Conservation (phyloP, 2,329 filamentous ascomycete genomes). For the Diaporthe sp. region DNA sequence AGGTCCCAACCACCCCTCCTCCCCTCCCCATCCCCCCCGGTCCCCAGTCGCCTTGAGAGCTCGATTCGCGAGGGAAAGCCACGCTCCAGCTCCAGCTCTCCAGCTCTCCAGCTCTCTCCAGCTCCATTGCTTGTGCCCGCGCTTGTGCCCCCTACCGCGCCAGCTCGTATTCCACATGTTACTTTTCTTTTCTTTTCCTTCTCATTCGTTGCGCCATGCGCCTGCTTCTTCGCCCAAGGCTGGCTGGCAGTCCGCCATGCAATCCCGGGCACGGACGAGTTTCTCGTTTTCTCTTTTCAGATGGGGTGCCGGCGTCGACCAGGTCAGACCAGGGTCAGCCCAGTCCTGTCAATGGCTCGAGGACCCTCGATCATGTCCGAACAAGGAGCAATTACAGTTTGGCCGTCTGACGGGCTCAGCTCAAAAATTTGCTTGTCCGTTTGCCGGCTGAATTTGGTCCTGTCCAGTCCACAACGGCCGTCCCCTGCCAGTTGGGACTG, state of each 20-base stretch:
- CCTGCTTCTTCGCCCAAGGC: constrained; percentile 3
- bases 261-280: not conserved
- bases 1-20: constrained; percentile 27
- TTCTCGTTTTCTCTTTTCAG: not conserved
- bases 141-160: constrained; percentile 29
- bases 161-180: constrained; percentile 43
- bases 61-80: not conserved
- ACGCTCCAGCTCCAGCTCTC: constrained; percentile 23
- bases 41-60: not conserved
- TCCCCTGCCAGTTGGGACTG: constrained; percentile 11
- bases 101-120: not conserved
- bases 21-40: not conserved
- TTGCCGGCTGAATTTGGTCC: not conserved
- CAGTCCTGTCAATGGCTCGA: not conserved
- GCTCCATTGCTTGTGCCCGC: constrained; percentile 25
- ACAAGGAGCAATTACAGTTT: not conserved
- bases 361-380: not conserved
- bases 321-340: not conserved
- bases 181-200: not conserved
- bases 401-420: not conserved
- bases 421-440: not conserved
- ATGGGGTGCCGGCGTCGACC: not conserved
- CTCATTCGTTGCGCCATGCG: not conserved
- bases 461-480: not conserved
- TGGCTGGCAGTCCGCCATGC: constrained; percentile 2